Conservation (phyloP, 2,329 filamentous ascomycete species). For the Emergomyces orientalis region DNA sequence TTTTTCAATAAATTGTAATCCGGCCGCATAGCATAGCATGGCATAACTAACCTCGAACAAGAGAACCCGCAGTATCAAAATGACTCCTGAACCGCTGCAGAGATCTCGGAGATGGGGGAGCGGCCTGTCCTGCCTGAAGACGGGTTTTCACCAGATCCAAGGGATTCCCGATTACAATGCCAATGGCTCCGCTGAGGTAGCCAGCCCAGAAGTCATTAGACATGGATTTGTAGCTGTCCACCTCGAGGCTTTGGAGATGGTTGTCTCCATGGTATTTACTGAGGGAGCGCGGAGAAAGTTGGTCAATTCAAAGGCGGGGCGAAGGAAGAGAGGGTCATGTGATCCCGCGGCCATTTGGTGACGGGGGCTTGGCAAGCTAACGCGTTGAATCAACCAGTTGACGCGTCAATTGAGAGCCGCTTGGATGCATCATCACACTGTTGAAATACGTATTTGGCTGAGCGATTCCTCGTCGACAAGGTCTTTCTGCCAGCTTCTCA, state of each 20-base stretch:
- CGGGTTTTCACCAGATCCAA: slow-evolving; percentile 72
- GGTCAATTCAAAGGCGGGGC: slow-evolving; percentile 1
- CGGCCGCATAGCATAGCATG: neutral
- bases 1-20: neutral
- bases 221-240: slow-evolving; percentile 41
- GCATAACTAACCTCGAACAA: slow-evolving; percentile 30
- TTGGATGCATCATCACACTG: neutral
- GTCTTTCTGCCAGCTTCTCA: neutral
- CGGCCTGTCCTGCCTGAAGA: slow-evolving; percentile 55
- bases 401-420: neutral
- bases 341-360: slow-evolving; percentile 19
- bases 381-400: slow-evolving; percentile 7
- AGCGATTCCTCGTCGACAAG: neutral
- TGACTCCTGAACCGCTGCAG: slow-evolving; percentile 22
- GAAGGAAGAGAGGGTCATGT: slow-evolving; percentile 16
- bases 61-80: slow-evolving; percentile 28
- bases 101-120: slow-evolving; percentile 19
- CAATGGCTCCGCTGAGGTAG: slow-evolving; percentile 74
- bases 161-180: slow-evolving; percentile 83
- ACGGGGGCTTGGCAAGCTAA: slow-evolving; percentile 8
- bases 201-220: slow-evolving; percentile 90
- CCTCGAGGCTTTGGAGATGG: slow-evolving; percentile 3
- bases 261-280: neutral
- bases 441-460: neutral
- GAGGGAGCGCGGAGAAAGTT: neutral